A percentile compares a stretch with the other conserved stretches of the same genome.
phyloP scores from a whole-genome alignment of 1,284 basidiomycete genomes.

The Coriolopsis trogii region DNA sequence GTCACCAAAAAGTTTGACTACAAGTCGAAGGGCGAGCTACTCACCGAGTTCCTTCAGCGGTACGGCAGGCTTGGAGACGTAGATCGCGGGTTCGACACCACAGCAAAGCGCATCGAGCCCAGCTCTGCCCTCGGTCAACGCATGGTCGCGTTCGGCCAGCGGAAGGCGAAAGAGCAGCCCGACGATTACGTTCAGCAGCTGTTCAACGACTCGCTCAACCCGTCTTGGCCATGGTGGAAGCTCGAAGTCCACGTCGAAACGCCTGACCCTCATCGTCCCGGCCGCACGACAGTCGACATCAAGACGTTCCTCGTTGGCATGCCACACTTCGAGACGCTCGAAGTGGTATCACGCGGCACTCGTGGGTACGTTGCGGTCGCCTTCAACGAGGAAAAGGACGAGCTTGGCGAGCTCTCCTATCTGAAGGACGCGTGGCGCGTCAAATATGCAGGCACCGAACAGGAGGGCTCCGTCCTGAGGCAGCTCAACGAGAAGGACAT shows the following conservation, averaged over 20 bases:
- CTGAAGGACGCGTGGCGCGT: conserved; percentile 16
- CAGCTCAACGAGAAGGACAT: conserved; percentile 5
- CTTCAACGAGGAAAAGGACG: not conserved
- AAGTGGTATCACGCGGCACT: conserved; percentile 6
- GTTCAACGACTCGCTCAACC: not conserved
- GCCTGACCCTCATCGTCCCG: not conserved
- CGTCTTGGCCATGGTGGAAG: not conserved
- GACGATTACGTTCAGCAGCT: not conserved
- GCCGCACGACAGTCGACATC: no score
- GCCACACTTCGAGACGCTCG: conserved; percentile 1
- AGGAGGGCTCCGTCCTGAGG: conserved; percentile 4
- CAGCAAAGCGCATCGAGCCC: not conserved
- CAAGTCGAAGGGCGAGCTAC: not conserved
- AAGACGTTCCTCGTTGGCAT: conserved; percentile 2
- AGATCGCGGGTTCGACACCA: not conserved
- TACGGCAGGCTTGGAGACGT: not conserved
- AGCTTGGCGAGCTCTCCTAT: conserved; percentile 3
- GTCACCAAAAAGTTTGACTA: conserved; percentile 10
- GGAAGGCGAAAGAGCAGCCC: not conserved
- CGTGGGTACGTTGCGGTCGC: conserved; percentile 12
- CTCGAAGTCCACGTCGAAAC: not conserved
- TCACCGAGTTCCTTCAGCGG: conserved; percentile 9
- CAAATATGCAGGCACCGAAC: not conserved
- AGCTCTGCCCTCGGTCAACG: not conserved
- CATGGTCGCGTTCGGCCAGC: not conserved